These are phyloP conservation scores for Colletotrichum somersetense DNA, from an alignment of 2,329 filamentous ascomycete species.

Conservation along the genomic window DNA sequence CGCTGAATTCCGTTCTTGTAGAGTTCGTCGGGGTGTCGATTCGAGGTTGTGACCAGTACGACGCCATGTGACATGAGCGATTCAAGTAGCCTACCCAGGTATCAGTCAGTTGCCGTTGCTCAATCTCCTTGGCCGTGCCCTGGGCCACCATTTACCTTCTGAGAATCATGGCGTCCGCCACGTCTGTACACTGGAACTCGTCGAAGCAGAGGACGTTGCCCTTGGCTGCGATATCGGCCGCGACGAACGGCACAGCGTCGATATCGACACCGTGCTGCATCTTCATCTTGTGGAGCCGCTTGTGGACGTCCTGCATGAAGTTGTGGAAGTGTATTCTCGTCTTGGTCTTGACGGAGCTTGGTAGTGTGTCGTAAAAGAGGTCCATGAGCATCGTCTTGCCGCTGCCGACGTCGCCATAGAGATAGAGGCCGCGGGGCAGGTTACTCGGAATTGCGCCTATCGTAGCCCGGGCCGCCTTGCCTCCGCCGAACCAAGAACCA, in stretches of 20 bases:
- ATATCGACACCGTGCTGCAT: slow-evolving; percentile 89
- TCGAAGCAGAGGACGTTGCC: slow-evolving; percentile 95
- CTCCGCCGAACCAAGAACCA: slow-evolving; percentile 71
- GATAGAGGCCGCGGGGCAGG: slow-evolving; percentile 89
- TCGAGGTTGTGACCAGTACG: slow-evolving; percentile 94
- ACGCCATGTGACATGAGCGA: slow-evolving; percentile 96
- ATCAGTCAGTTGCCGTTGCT: slow-evolving; percentile 13
- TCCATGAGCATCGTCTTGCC: slow-evolving; percentile 99
- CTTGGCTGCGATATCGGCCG: slow-evolving; percentile 90
- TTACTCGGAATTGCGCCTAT: slow-evolving; percentile 73
- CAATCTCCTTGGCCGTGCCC: neutral
- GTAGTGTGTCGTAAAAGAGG: slow-evolving; percentile 94
- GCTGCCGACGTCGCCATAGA: slow-evolving; percentile 96
- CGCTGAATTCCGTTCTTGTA: slow-evolving; percentile 99
- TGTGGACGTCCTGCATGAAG: slow-evolving; percentile 99
- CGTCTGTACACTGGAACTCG: slow-evolving; percentile 98
- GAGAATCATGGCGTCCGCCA: slow-evolving; percentile 98
- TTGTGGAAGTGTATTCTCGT: slow-evolving; percentile 98
- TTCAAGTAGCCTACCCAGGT: slow-evolving; percentile 76
- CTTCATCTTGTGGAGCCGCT: slow-evolving; percentile 89
- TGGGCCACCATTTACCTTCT: slow-evolving; percentile 65
- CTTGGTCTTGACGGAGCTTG: slow-evolving; percentile 82
- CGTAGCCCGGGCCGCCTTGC: slow-evolving; percentile 51
- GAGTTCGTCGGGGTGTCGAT: slow-evolving; percentile 94
- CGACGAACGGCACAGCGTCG: slow-evolving; percentile 91